Conservation (phyloP, 208 protist genomes). For the Spongospora subterranea region DNA sequence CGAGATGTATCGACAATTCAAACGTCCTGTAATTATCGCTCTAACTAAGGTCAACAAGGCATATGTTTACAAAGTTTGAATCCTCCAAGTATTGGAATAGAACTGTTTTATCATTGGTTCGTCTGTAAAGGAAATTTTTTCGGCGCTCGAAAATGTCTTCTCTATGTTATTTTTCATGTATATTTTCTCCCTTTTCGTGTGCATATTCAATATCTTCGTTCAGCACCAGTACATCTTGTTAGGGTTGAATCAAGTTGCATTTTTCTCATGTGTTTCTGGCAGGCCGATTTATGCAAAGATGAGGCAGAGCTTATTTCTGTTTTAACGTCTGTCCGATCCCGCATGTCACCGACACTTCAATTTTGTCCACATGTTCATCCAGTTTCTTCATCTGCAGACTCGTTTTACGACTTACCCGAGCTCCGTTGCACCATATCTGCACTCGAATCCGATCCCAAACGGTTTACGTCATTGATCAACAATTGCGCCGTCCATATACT, state of each 20-base stretch:
- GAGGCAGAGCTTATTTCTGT: not conserved
- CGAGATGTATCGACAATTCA: not conserved
- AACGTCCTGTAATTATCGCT: not conserved
- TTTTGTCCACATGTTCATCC: not conserved
- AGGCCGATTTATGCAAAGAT: slow-evolving; percentile 25
- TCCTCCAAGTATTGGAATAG: no score
- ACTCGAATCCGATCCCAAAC: not conserved
- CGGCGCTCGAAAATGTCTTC: no score
- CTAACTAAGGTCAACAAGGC: not conserved
- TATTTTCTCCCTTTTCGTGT: no score
- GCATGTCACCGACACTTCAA: not conserved
- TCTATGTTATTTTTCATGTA: no score
- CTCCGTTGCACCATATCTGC: not conserved
- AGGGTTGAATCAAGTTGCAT: no score
- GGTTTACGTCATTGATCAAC: not conserved
- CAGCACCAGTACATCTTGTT: no score
- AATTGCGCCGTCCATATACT: not conserved
- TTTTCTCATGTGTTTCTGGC: no score
- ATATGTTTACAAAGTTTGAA: no score
- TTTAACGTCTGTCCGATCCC: not conserved
- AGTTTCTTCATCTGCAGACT: not conserved
- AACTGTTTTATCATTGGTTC: no score
- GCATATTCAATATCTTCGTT: no score
- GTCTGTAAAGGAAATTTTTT: no score
- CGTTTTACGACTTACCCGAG: not conserved